These are phyloP conservation scores for Penicillium arizonense DNA, from an alignment of 495 filamentous ascomycete species.

Conservation along the genomic window DNA sequence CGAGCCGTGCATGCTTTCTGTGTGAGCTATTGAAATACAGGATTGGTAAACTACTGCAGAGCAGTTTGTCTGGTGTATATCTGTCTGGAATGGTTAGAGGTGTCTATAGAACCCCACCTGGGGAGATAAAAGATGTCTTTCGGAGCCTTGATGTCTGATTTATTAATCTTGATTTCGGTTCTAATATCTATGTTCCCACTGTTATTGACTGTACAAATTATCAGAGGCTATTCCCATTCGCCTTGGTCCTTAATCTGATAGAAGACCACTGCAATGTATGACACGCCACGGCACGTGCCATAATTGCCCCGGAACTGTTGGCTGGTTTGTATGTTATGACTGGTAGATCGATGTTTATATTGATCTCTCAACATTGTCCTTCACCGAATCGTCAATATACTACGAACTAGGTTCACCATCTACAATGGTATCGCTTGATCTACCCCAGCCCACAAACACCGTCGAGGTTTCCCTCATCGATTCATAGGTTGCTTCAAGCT, in stretches of 20 bases:
- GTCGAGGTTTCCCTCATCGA: neutral
- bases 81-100: slow-evolving; percentile 6
- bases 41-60: neutral
- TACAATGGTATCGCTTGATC: neutral
- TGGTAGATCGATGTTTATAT: neutral
- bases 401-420: neutral
- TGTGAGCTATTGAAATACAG: neutral
- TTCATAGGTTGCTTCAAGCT: neutral
- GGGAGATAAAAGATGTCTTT: neutral
- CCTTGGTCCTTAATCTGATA: neutral
- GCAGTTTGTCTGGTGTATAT: slow-evolving; percentile 3
- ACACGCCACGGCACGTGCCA: neutral
- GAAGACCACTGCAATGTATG: neutral
- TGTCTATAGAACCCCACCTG: slow-evolving; percentile 14
- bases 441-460: neutral
- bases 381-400: neutral
- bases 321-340: neutral
- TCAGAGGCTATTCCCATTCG: neutral
- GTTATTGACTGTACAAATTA: neutral
- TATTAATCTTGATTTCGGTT: neutral
- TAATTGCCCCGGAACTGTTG: neutral
- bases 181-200: neutral
- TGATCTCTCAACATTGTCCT: neutral
- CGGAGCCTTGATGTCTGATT: neutral
- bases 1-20: neutral